phyloP scores from a whole-genome alignment of 345 rosid genomes.

The Arabidopsis suecica region DNA sequence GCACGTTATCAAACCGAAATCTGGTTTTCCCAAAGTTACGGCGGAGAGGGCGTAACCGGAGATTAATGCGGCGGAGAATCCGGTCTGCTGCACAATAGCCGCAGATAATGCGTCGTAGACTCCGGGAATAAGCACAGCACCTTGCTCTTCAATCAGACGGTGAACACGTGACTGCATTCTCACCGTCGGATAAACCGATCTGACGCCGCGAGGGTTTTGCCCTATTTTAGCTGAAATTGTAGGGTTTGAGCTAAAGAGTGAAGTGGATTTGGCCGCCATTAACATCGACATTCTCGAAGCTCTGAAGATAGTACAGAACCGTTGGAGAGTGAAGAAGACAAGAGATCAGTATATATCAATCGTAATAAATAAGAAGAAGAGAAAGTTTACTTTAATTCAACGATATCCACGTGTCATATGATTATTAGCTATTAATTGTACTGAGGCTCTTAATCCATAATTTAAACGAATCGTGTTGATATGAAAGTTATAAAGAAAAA shows the following conservation, averaged over 20 bases:
- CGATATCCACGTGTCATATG: conserved; percentile 21
- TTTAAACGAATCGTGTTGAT: neutral
- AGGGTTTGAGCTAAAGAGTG: conserved; percentile 21
- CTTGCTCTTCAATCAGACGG: conserved; percentile 59
- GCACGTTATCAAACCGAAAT: conserved; percentile 60
- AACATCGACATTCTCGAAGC: conserved; percentile 34
- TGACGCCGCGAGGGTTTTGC: conserved; percentile 23
- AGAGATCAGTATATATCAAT: neutral
- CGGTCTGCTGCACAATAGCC: conserved; percentile 53
- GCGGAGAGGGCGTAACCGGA: conserved; percentile 66
- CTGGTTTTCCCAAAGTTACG: conserved; percentile 56
- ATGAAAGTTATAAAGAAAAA: neutral
- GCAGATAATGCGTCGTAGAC: conserved; percentile 65
- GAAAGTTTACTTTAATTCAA: neutral
- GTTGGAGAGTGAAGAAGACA: conserved; percentile 11
- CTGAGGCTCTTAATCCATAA: neutral
- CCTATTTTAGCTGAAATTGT: conserved; percentile 12
- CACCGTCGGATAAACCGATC: conserved; percentile 45
- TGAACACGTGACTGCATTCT: conserved; percentile 56
- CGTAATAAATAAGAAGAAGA: conserved; percentile 8
- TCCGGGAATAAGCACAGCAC: conserved; percentile 54
- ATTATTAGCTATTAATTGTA: neutral
- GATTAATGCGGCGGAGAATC: conserved; percentile 56
- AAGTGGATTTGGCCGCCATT: conserved; percentile 39
- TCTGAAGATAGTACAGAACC: neutral